A percentile compares a stretch with the other conserved stretches of the same genome.
These are phyloP conservation scores for Fonsecaea nubica DNA, from an alignment of 2,329 filamentous ascomycete species.

Conservation along the genomic window DNA sequence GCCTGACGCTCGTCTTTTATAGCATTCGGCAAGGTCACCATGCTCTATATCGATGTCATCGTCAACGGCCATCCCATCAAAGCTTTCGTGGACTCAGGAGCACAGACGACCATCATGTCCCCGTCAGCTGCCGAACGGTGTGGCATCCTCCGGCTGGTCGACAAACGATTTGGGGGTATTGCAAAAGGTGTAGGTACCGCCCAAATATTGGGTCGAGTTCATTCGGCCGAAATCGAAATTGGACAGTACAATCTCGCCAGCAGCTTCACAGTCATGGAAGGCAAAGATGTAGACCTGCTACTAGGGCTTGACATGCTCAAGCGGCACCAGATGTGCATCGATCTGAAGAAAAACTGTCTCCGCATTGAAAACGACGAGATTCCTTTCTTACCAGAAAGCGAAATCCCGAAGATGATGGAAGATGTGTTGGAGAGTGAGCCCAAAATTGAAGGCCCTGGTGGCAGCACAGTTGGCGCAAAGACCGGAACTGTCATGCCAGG, in stretches of 20 bases:
- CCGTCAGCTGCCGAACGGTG: conserved; percentile 88
- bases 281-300: conserved; percentile 91
- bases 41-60: conserved; percentile 94
- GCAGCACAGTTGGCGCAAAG: conserved; percentile 84
- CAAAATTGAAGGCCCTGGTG: conserved; percentile 80
- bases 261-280: conserved; percentile 99
- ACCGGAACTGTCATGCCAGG: conserved; percentile 67
- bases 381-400: conserved; percentile 86
- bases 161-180: conserved; percentile 88
- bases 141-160: conserved; percentile 94
- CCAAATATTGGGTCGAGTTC: conserved; percentile 90
- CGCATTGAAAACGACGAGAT: conserved; percentile 89
- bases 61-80: conserved; percentile 93
- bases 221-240: conserved; percentile 93
- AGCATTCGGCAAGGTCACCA: conserved; percentile 84
- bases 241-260: conserved; percentile 85
- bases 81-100: conserved; percentile 95
- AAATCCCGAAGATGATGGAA: conserved; percentile 81
- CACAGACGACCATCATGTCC: conserved; percentile 98
- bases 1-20: conserved; percentile 16
- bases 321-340: conserved; percentile 90
- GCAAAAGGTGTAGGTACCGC: conserved; percentile 94
- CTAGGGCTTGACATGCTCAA: conserved; percentile 97
- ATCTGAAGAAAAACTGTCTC: conserved; percentile 81
- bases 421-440: conserved; percentile 79